Base-by-base conservation (phyloP, 257 asterid genomes). In the Solanum clarkiae region DNA sequence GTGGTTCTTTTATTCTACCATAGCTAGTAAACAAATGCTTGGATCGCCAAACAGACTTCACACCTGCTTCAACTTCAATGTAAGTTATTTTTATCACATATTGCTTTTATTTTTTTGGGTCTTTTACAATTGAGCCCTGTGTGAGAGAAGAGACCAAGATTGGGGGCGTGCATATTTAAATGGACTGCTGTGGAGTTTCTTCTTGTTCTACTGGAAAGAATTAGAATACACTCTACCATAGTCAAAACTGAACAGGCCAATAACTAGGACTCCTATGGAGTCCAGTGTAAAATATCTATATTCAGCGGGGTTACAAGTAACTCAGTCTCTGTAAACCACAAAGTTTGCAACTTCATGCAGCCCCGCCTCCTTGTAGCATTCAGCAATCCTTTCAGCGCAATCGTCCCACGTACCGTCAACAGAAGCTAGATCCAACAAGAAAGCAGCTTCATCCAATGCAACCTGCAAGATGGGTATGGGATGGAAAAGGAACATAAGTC, bases 401-500 rank as follows among this genome's bases (percentile, higher is more conserved):
- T 91, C 94, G 72, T 95, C 98, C 99, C 98, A 97, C 40, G 92
- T 87, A 85, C 98, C 95, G 80, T 95, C 98, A 49, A 97, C 90
- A 2, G 98, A 94, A 81, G 98, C 99, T 89, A 97, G 88, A 90
- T 95, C 98, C 94, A 97, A 88, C 84, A 95, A 87, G 89, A 97
- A 95, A 32, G 99, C 99, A 81, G 99, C 99, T 92, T 93, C 98
- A 87, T 97, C 99, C 86, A 97, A 85, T 80, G 93, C 92, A 89
- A 94, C 91, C 98, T 93, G 90, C 86, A 89, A 17, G 83, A 6
- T 74, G 40, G 66, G 60, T 47, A n/a, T 47, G 57, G 69, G 8
- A 57, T 45, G 85, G n/a, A 71, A 72, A 62, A 80, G 79, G 70
- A 81, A 68, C 17, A 45, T 6, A 44, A 36, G 15, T 44, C 44